These are phyloP conservation scores for Piper betle DNA, from an alignment of 164 flowering plant genomes.

Conservation along the genomic window DNA sequence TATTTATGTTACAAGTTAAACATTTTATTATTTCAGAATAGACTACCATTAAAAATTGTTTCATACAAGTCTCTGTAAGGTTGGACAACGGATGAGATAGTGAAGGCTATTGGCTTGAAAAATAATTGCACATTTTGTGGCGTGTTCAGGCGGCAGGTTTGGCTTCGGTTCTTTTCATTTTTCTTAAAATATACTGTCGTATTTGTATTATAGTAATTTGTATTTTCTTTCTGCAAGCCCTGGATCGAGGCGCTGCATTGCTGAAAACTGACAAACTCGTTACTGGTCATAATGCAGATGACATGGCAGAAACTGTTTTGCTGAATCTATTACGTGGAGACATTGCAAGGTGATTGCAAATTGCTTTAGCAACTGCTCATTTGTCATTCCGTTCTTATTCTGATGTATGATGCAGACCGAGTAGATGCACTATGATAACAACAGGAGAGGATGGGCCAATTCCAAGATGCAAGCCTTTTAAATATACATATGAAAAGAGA, in stretches of 20 bases:
- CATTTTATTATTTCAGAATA: constrained; percentile 43
- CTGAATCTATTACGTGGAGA: constrained; percentile 92
- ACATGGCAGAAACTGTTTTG: constrained; percentile 94
- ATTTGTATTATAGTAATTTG: background rate
- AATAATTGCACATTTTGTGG: constrained; percentile 99
- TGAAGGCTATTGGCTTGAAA: constrained; percentile 90
- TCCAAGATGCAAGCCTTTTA: constrained; percentile 99
- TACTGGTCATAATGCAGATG: constrained; percentile 99
- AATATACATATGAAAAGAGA: constrained; percentile 98
- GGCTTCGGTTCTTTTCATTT: background rate
- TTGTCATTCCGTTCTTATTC: background rate
- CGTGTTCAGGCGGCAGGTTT: constrained; percentile 95
- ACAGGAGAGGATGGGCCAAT: constrained; percentile 99
- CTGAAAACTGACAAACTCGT: constrained; percentile 85
- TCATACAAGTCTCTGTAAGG: constrained; percentile 94
- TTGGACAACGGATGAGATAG: constrained; percentile 99
- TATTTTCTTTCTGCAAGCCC: constrained; percentile 42
- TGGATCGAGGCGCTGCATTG: constrained; percentile 96
- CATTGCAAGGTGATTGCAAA: constrained; percentile 74
- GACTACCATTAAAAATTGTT: constrained; percentile 78
- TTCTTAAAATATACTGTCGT: background rate
- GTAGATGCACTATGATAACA: constrained; percentile 79
- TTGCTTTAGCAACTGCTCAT: background rate
- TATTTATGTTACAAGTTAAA: background rate
- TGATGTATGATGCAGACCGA: constrained; percentile 40